Percentiles rank a stretch among this genome's conserved stretches.
Evolutionary conservation across 176 grass and related monocot genomes (phyloP).

Genomic region (Guadua angustifolia): DNA sequence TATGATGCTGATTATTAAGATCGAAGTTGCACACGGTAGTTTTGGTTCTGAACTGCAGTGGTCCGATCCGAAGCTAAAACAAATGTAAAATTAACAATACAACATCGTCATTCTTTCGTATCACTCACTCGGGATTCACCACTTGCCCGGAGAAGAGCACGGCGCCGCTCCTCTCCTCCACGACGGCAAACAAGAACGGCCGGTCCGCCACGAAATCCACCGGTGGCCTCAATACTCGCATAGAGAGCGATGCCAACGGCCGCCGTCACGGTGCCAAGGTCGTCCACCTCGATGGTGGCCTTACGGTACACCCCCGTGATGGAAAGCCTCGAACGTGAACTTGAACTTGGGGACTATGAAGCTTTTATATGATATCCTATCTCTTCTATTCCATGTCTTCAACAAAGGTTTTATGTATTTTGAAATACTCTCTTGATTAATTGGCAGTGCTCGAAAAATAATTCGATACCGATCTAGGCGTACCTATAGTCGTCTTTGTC

Average conservation of each 20-base stretch:
- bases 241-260: neutral
- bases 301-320: neutral
- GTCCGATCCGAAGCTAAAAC: no score
- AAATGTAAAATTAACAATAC: no score
- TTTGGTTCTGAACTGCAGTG: neutral
- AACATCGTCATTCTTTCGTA: neutral
- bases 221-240: neutral
- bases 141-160: conserved; percentile 38
- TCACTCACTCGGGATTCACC: neutral
- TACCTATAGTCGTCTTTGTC: no score
- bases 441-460: no score
- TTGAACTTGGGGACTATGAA: conserved; percentile 48
- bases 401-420: no score
- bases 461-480: no score
- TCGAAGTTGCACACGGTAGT: no score
- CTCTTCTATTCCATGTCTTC: no score
- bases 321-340: conserved; percentile 44
- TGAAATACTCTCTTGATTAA: no score
- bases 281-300: conserved; percentile 41
- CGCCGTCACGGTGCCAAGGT: conserved; percentile 10
- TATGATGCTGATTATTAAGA: neutral
- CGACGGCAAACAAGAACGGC: conserved; percentile 42
- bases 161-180: conserved; percentile 32
- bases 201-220: conserved; percentile 39
- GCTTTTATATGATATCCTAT: no score